phyloP scores from a whole-genome alignment of 2,329 filamentous ascomycete genomes.

The Thielaviopsis euricoi region DNA sequence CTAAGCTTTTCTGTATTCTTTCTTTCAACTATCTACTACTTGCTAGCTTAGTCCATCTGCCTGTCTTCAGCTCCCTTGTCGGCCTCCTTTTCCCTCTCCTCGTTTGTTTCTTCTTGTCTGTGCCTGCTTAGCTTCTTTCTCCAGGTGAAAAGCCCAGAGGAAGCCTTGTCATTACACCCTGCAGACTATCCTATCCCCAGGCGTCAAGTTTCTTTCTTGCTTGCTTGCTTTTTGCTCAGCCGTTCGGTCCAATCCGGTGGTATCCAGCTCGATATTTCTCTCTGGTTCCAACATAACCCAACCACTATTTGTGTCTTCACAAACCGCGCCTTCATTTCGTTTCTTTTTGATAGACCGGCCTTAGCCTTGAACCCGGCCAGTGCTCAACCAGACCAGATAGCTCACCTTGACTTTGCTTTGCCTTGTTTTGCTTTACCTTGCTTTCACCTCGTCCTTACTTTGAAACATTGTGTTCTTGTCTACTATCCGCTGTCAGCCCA shows the following conservation, averaged over 20 bases:
- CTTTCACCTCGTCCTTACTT: not conserved
- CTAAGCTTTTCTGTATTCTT: not conserved
- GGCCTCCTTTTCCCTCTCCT: not conserved
- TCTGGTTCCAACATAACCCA: too few species aligned
- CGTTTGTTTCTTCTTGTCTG: not conserved
- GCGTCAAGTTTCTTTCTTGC: too few species aligned
- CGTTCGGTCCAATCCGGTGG: too few species aligned
- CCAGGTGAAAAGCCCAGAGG: too few species aligned
- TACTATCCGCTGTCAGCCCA: not conserved
- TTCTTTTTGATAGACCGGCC: not conserved
- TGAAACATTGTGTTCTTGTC: not conserved
- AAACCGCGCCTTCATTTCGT: not conserved
- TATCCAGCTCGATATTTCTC: not conserved
- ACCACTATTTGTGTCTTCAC: too few species aligned
- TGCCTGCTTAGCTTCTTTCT: not conserved
- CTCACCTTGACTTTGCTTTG: not conserved
- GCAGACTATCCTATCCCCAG: too few species aligned
- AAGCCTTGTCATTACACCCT: too few species aligned
- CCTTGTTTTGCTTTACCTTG: too few species aligned
- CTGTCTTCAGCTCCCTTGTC: not conserved
- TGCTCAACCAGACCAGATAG: not conserved
- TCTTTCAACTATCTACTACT: not conserved
- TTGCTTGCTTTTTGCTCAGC: too few species aligned
- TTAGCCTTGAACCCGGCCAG: not conserved
- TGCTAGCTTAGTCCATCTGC: not conserved